Evolutionary conservation across 176 grass and related monocot genomes (phyloP), one percentile per base, ranked within the genome.

Genomic region (Lolium rigidum): DNA sequence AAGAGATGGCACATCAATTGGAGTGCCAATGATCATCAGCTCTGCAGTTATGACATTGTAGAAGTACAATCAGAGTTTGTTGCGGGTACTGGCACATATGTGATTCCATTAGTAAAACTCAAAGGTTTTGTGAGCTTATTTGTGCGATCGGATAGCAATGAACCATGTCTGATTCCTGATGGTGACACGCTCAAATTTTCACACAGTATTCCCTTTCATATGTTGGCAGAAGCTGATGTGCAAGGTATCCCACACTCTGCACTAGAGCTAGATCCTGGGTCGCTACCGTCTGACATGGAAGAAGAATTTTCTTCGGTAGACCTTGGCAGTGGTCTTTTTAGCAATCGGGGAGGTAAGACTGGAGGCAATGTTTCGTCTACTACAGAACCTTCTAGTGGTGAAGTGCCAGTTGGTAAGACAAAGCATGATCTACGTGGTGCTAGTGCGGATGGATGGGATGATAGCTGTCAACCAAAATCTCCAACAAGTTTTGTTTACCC

Each of bases 211-310:
- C 91, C 88, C 48, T 71, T 68, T 65, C 86, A 95, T 50, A 77
- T 68, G 54, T 82, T 87, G 88, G 78, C 21, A n/a, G 77, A 85
- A 46, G 57, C 74, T 85, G 88, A 85, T n/a, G 89, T 49, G 43
- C 57, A 85, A 49, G 31, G 57, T 66, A 86, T 91, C 60, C 91
- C 88, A 46, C 18, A 79, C 64, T 89, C 72, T 44, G 89, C 82
- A 68, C 69, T 95, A 74, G 94, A 95, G 55, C 90, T 95, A 44
- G 94, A 95, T 84, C 78, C 80, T 65, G 91, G 89, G 71, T 89
- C 94, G 2, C 72, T 95, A 11, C 91, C 91, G 14, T 60, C 46
- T 66, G 57, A 95, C 37, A 52, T 91, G 21, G 87, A 83, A 41
- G 77, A 70, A 67, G 77, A 73, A 1, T 93, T 91, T 83, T 26